A percentile compares a stretch with the other conserved stretches of the same genome.
These are phyloP conservation scores for Hevea brasiliensis DNA, from an alignment of 345 rosid genomes.

Conservation along the genomic window DNA sequence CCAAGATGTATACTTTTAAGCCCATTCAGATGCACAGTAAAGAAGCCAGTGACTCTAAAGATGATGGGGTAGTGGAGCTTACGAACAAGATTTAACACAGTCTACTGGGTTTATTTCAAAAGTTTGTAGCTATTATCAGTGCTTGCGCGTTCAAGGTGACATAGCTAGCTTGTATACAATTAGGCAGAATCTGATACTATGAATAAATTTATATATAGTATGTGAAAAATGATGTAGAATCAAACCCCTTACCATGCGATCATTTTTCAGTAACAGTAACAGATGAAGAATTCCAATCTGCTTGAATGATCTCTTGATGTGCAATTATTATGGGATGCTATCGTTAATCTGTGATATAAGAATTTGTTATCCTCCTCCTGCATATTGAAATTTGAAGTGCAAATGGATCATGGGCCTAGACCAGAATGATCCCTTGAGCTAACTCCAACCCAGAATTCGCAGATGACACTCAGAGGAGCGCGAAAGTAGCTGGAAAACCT, in stretches of 20 bases:
- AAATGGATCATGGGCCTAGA: too few species aligned
- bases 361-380: too few species aligned
- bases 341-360: too few species aligned
- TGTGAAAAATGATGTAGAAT: background rate
- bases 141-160: too few species aligned
- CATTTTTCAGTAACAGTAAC: background rate
- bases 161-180: background rate
- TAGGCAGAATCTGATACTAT: background rate
- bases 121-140: too few species aligned
- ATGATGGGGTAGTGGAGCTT: slow-evolving; percentile 38
- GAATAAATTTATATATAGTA: background rate
- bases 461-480: background rate
- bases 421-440: background rate
- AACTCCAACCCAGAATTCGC: background rate
- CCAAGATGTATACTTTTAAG: slow-evolving; percentile 68
- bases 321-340: too few species aligned
- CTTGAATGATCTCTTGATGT: background rate
- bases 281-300: background rate
- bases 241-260: background rate
- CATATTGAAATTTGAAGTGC: too few species aligned
- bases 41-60: slow-evolving; percentile 24
- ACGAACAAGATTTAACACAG: slow-evolving; percentile 30
- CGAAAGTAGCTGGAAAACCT: background rate
- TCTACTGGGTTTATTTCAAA: too few species aligned
- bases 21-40: slow-evolving; percentile 55